phyloP scores from a whole-genome alignment of 2,329 filamentous ascomycete species.

The Volutella citrinella region DNA sequence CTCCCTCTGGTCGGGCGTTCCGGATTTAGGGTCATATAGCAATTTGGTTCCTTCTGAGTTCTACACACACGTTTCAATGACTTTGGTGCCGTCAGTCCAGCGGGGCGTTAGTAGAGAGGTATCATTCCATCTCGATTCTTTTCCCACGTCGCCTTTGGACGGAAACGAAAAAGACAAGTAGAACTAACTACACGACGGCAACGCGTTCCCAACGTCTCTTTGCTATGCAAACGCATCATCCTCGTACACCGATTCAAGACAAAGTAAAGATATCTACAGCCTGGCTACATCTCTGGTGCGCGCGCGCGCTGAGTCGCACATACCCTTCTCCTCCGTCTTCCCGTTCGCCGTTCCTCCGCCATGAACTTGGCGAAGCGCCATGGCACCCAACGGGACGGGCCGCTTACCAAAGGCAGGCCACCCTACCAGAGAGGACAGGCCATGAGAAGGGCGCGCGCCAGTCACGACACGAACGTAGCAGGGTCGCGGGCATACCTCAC shows the following conservation, averaged over 20 bases:
- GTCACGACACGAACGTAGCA: no score
- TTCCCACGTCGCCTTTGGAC: background rate
- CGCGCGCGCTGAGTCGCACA: no score
- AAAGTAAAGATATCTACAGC: slow-evolving; percentile 22
- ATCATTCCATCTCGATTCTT: slow-evolving; percentile 2
- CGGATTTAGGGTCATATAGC: slow-evolving; percentile 3
- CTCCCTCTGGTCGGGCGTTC: background rate
- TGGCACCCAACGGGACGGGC: no score
- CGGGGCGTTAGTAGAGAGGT: no score
- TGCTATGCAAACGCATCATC: slow-evolving; percentile 23
- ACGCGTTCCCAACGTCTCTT: slow-evolving; percentile 17
- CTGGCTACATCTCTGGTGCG: slow-evolving; percentile 16
- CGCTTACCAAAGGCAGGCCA: no score
- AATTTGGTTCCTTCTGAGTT: no score
- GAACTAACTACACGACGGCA: slow-evolving; percentile 20
- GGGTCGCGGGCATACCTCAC: no score
- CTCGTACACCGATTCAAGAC: slow-evolving; percentile 24
- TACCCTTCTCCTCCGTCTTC: slow-evolving; percentile 3
- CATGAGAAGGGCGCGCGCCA: no score
- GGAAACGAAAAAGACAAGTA: slow-evolving; percentile 13
- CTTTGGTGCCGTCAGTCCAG: no score
- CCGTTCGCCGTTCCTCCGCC: slow-evolving; percentile 3
- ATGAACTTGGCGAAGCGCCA: no score
- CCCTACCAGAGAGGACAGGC: no score
- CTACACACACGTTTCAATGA: no score